These are phyloP conservation scores for Phialophora verrucosa DNA, from an alignment of 2,329 filamentous ascomycete genomes.

Conservation along the genomic window DNA sequence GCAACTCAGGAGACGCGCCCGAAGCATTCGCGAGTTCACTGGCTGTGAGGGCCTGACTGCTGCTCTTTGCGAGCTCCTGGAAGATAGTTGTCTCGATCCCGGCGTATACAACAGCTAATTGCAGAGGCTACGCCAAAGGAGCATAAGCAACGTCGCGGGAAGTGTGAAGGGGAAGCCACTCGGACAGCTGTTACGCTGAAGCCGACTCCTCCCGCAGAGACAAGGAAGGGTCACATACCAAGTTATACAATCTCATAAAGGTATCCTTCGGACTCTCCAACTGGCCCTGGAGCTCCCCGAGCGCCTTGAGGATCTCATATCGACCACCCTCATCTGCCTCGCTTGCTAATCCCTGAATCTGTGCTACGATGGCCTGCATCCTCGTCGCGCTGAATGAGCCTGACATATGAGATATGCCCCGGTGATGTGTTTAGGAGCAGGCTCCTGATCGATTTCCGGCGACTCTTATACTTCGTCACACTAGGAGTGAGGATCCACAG, in stretches of 20 bases:
- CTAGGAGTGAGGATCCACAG: not conserved
- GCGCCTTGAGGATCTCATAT: conserved; percentile 32
- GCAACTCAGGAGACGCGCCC: conserved; percentile 30
- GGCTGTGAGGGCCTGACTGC: conserved; percentile 27
- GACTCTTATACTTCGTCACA: not conserved
- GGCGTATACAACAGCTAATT: conserved; percentile 32
- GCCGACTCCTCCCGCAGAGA: too few relatives aligned
- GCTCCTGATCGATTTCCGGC: not conserved
- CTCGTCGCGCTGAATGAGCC: not conserved
- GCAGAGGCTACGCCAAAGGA: conserved; percentile 28
- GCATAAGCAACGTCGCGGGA: not conserved
- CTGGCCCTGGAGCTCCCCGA: conserved; percentile 37
- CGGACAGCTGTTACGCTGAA: too few relatives aligned
- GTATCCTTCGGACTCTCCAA: conserved; percentile 34
- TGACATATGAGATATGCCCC: not conserved
- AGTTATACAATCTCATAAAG: conserved; percentile 28
- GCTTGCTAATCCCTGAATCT: conserved; percentile 35
- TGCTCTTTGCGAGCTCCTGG: conserved; percentile 18
- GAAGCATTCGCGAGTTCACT: conserved; percentile 27
- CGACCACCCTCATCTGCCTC: conserved; percentile 36
- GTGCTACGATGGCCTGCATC: conserved; percentile 26
- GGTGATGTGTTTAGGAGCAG: too few relatives aligned
- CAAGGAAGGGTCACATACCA: conserved; percentile 23
- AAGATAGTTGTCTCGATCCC: conserved; percentile 39
- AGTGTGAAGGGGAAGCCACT: too few relatives aligned